These are phyloP conservation scores for Phytophthora constricta DNA, from an alignment of 352 stramenopile species.

Conservation along the genomic window DNA sequence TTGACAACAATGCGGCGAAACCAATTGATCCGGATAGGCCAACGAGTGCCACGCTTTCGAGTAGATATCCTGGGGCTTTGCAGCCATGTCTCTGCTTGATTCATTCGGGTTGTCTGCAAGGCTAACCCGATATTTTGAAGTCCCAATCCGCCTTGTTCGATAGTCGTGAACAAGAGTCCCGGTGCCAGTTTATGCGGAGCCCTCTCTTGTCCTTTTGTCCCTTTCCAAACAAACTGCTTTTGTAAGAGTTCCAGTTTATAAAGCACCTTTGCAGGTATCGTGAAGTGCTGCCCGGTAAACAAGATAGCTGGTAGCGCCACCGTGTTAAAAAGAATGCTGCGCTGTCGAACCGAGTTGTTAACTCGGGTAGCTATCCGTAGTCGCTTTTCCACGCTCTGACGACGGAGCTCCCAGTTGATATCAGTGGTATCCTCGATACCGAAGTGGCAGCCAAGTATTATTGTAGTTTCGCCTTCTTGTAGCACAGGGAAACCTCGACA, in stretches of 20 bases:
- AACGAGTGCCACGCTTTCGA: background rate
- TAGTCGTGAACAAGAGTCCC: background rate
- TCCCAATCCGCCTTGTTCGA: background rate
- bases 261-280: background rate
- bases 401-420: slow-evolving; percentile 6
- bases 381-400: background rate
- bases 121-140: slow-evolving; percentile 7
- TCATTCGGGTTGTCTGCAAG: background rate
- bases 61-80: background rate
- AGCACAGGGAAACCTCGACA: slow-evolving; percentile 8
- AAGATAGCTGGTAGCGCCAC: slow-evolving; percentile 5
- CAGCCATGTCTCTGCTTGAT: slow-evolving; percentile 4
- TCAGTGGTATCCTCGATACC: background rate
- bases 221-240: slow-evolving; percentile 17
- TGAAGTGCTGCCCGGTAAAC: slow-evolving; percentile 11
- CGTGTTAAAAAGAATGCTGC: slow-evolving; percentile 7
- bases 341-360: slow-evolving; percentile 4
- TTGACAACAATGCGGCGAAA: background rate
- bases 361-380: slow-evolving; percentile 1
- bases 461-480: background rate
- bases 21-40: background rate
- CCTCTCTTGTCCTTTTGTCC: background rate
- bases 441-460: slow-evolving; percentile 4
- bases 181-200: background rate
- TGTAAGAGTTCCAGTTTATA: slow-evolving; percentile 5